Evolutionary conservation across 2,329 filamentous ascomycete genomes (phyloP).

Genomic region (Aspergillus novofumigatus): DNA sequence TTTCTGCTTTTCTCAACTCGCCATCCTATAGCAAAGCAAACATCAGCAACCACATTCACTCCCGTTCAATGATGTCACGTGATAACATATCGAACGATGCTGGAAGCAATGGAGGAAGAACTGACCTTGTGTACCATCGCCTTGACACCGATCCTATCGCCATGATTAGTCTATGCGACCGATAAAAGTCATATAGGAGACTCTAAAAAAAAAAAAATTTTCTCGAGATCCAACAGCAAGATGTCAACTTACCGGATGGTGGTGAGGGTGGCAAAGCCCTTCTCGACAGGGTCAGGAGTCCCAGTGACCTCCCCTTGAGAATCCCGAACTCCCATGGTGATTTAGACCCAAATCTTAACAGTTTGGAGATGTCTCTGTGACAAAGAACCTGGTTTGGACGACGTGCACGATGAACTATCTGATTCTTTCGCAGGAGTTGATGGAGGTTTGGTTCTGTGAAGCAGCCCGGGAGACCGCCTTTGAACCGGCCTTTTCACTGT

Average conservation of each 20-base stretch:
- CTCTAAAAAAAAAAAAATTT: not conserved
- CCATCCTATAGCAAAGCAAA: slow-evolving; percentile 55
- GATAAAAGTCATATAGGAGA: slow-evolving; percentile 22
- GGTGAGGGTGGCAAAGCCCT: slow-evolving; percentile 77
- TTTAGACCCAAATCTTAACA: slow-evolving; percentile 1
- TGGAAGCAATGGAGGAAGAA: slow-evolving; percentile 12
- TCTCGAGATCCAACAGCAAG: not conserved
- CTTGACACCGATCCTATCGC: slow-evolving; percentile 60
- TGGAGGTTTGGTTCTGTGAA: slow-evolving; percentile 12
- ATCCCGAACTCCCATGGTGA: slow-evolving; percentile 54
- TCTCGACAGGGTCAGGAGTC: slow-evolving; percentile 62
- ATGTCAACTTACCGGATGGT: slow-evolving; percentile 64
- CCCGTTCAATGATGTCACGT: slow-evolving; percentile 26
- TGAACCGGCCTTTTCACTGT: slow-evolving; percentile 8
- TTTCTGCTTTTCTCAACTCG: slow-evolving; percentile 85
- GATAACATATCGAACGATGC: slow-evolving; percentile 21
- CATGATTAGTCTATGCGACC: slow-evolving; percentile 32
- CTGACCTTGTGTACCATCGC: slow-evolving; percentile 66
- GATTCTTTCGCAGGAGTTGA: slow-evolving; percentile 6
- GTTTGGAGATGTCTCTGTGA: slow-evolving; percentile 8
- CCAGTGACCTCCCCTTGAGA: slow-evolving; percentile 49
- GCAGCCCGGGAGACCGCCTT: slow-evolving; percentile 18
- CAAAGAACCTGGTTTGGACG: slow-evolving; percentile 6
- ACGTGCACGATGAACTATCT: slow-evolving; percentile 10
- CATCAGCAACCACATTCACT: slow-evolving; percentile 1